Conservation (phyloP, 2,329 filamentous ascomycete genomes). For the Colletotrichum scovillei region DNA sequence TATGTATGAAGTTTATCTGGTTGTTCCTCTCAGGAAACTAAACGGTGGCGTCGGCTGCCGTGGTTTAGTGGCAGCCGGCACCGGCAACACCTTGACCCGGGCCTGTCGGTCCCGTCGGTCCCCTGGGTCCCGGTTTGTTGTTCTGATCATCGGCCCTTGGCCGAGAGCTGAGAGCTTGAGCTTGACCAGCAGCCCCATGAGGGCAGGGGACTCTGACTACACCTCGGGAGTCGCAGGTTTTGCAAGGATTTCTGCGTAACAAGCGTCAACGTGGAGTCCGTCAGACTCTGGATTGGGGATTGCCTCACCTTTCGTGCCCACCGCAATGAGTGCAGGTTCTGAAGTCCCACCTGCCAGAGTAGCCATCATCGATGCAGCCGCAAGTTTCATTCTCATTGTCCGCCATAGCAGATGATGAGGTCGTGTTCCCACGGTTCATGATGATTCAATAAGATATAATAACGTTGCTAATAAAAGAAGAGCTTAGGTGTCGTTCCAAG, state of each 20-base stretch:
- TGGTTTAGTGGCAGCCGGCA: background rate
- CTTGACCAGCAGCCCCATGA: conserved; percentile 10
- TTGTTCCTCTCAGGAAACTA: background rate
- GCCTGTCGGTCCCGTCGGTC: conserved; percentile 5
- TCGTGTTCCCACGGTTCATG: background rate
- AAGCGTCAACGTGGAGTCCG: background rate
- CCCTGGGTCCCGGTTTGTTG: conserved; percentile 13
- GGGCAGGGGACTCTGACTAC: conserved; percentile 32
- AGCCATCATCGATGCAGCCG: conserved; percentile 37
- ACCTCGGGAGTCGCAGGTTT: conserved; percentile 22
- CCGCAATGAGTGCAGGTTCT: conserved; percentile 27
- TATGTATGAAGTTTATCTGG: too few relatives aligned
- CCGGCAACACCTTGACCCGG: conserved; percentile 20
- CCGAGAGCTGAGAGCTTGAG: conserved; percentile 1
- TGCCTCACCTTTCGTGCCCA: conserved; percentile 17
- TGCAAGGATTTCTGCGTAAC: conserved; percentile 6
- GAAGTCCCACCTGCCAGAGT: conserved; percentile 30
- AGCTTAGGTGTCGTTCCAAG: background rate
- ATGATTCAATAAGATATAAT: too few relatives aligned
- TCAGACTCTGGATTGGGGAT: background rate
- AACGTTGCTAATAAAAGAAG: background rate
- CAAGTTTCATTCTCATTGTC: conserved; percentile 26
- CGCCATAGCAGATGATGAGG: background rate
- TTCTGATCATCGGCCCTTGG: background rate
- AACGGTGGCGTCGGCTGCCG: background rate